These are phyloP conservation scores for Coemansia sp. DNA, from an alignment of 192 early-diverging fungal genomes.

Conservation along the genomic window DNA sequence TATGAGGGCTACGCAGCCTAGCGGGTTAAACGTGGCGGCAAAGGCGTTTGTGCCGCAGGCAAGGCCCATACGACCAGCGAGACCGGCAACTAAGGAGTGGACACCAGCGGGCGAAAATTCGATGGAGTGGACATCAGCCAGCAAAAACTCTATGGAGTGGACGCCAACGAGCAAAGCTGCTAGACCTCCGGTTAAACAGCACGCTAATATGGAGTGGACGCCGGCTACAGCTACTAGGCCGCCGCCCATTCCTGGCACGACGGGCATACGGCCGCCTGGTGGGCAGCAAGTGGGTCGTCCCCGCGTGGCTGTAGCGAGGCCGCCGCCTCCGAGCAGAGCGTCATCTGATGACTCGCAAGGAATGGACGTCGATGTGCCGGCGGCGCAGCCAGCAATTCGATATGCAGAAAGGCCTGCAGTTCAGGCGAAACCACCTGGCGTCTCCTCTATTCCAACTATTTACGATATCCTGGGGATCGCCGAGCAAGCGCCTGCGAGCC, in stretches of 20 bases:
- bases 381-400: background rate
- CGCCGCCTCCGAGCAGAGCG: background rate
- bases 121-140: constrained; percentile 9
- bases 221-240: constrained; percentile 8
- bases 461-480: constrained; percentile 47
- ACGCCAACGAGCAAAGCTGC: constrained; percentile 11
- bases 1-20: background rate
- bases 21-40: constrained; percentile 24
- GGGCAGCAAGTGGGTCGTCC: background rate
- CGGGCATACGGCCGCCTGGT: background rate
- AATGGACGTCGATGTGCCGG: constrained; percentile 11
- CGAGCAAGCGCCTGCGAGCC: constrained; percentile 20
- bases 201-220: constrained; percentile 39
- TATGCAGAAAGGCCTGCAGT: background rate
- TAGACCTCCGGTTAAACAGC: constrained; percentile 2
- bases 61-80: background rate
- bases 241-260: background rate
- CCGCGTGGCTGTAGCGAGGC: background rate
- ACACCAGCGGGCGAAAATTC: background rate
- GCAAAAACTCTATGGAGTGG: constrained; percentile 22
- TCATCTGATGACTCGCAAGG: background rate
- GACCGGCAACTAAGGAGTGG: constrained; percentile 19
- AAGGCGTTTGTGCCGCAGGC: constrained; percentile 45
- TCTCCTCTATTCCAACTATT: constrained; percentile 29
- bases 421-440: background rate